phyloP scores from a whole-genome alignment of 202 grass and related monocot species.

The Zoysia matrella region DNA sequence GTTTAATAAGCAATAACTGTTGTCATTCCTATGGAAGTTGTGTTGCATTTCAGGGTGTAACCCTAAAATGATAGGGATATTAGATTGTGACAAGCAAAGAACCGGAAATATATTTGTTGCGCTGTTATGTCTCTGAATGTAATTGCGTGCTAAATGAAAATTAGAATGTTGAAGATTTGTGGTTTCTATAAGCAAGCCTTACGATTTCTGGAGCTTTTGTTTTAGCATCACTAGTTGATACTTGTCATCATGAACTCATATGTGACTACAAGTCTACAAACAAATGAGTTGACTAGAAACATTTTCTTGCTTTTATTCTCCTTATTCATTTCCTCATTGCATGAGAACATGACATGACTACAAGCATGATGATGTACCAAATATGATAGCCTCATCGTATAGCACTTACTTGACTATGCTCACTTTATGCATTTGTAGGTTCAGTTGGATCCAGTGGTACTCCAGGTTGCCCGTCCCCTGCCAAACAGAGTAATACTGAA shows the following conservation, averaged over 20 bases:
- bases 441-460: slow-evolving; percentile 43
- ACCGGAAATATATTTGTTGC: neutral
- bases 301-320: slow-evolving; percentile 6
- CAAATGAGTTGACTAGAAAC: neutral
- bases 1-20: neutral
- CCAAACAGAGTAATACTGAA: slow-evolving; percentile 20
- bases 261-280: neutral
- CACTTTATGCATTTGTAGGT: slow-evolving; percentile 10
- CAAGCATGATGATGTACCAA: neutral
- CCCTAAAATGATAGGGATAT: slow-evolving; percentile 4
- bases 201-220: too few relatives aligned
- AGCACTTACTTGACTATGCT: neutral
- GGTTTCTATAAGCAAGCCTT: too few relatives aligned
- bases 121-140: too few relatives aligned
- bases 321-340: neutral
- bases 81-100: neutral
- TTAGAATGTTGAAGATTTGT: too few relatives aligned
- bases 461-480: slow-evolving; percentile 31
- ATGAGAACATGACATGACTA: too few relatives aligned
- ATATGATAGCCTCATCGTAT: neutral
- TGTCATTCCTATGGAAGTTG: slow-evolving; percentile 10
- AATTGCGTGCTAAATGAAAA: too few relatives aligned
- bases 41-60: neutral
- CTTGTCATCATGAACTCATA: slow-evolving; percentile 8
- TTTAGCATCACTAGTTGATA: neutral